Percentiles rank a stretch among this genome's conserved stretches.
phyloP scores from a whole-genome alignment of 139 green algal genomes.

The Parachlorella kessleri region DNA sequence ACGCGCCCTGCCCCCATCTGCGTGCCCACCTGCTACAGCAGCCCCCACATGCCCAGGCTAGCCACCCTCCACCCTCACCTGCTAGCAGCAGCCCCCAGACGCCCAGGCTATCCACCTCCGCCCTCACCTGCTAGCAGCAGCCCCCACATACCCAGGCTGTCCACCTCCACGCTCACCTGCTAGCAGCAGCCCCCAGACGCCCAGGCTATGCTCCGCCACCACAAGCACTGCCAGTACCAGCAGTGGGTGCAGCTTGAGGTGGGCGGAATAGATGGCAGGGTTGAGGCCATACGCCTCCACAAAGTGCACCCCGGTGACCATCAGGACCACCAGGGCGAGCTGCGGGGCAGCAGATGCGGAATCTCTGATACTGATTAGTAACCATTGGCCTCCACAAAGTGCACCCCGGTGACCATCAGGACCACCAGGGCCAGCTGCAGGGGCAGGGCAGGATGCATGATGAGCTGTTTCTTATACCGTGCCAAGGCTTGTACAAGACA shows the following conservation, averaged over 20 bases:
- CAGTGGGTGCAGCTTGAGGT: slow-evolving; percentile 95
- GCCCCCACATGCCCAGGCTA: no score
- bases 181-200: slow-evolving; percentile 93
- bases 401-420: slow-evolving; percentile 82
- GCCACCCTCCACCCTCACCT: no score
- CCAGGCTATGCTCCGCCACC: slow-evolving; percentile 82
- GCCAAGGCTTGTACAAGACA: no score
- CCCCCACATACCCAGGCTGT: slow-evolving; percentile 95
- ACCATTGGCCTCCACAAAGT: slow-evolving; percentile 92
- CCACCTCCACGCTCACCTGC: no score
- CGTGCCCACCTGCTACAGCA: no score
- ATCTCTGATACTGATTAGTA: no score
- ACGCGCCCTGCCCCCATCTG: no score
- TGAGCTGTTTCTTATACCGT: no score
- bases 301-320: slow-evolving; percentile 87
- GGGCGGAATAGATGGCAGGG: slow-evolving; percentile 88
- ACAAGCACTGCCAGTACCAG: slow-evolving; percentile 76
- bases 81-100: slow-evolving; percentile 95
- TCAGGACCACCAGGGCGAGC: slow-evolving; percentile 83
- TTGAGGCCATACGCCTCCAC: slow-evolving; percentile 84
- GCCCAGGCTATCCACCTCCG: no score
- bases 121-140: slow-evolving; percentile 92
- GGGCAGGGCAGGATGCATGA: no score
- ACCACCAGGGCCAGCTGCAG: slow-evolving; percentile 80
- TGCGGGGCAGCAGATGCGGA: no score